Evolutionary conservation across 75 land plant species (phyloP).

Genomic region (Pinus tabuliformis): DNA sequence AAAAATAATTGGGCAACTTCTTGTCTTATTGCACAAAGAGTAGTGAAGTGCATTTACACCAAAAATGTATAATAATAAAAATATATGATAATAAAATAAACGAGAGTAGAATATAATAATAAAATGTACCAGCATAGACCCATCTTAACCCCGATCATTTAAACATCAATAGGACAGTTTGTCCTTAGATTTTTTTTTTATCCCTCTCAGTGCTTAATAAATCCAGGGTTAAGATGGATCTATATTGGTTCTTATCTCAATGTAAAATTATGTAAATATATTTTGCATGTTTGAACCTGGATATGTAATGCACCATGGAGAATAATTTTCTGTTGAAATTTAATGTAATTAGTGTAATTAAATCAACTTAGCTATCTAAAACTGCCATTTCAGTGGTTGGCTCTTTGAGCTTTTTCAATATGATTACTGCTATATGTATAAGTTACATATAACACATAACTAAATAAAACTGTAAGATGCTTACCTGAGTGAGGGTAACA

Average conservation of each 20-base stretch:
- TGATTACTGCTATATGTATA: background rate
- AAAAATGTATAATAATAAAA: no score
- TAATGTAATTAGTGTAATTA: background rate
- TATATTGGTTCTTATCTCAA: background rate
- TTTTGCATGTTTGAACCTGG: background rate
- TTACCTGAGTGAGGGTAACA: conserved; percentile 54
- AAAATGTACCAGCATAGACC: no score
- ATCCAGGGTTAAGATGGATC: no score
- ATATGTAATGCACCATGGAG: background rate
- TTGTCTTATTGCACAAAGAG: no score
- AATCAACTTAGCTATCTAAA: background rate
- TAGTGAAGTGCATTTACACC: no score
- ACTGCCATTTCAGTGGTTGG: background rate
- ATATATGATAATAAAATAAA: no score
- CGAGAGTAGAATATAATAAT: no score
- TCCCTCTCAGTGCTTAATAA: no score
- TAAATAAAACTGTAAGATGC: background rate
- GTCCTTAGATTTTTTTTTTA: no score
- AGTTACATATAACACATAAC: background rate
- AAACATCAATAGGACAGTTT: no score
- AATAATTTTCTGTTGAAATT: background rate
- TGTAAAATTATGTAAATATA: background rate
- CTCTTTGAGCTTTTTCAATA: background rate
- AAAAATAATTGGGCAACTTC: background rate
- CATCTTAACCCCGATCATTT: no score